These are phyloP conservation scores for Huntiella bhutanensis DNA, from an alignment of 2,329 filamentous ascomycete genomes.

Conservation along the genomic window DNA sequence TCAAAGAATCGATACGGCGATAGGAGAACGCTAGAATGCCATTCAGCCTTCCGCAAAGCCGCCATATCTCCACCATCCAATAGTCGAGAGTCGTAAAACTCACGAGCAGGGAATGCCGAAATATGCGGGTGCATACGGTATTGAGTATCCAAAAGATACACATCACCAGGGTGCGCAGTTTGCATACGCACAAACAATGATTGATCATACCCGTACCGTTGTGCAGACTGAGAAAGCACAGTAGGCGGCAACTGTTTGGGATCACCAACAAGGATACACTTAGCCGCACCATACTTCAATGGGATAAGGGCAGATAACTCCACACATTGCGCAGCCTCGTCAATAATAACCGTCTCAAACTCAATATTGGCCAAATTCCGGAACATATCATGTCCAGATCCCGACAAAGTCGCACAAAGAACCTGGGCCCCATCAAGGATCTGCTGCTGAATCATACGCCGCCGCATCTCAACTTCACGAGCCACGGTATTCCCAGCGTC, in stretches of 20 bases:
- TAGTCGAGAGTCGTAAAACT: constrained; percentile 81
- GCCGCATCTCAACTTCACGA: constrained; percentile 70
- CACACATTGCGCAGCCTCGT: constrained; percentile 95
- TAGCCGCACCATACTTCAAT: constrained; percentile 89
- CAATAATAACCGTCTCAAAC: constrained; percentile 96
- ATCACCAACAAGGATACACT: constrained; percentile 93
- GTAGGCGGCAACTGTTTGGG: constrained; percentile 94
- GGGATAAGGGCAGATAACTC: constrained; percentile 93
- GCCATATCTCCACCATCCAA: constrained; percentile 75
- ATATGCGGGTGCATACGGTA: constrained; percentile 99
- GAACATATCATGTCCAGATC: constrained; percentile 94
- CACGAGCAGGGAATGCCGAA: constrained; percentile 69
- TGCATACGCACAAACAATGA: constrained; percentile 98
- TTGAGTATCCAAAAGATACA: constrained; percentile 91
- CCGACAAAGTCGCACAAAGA: constrained; percentile 85
- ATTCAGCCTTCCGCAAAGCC: constrained; percentile 53
- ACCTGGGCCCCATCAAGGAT: constrained; percentile 83
- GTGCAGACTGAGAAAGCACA: constrained; percentile 82
- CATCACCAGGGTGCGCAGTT: constrained; percentile 66
- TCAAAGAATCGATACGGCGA: constrained; percentile 96
- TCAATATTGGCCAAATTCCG: constrained; percentile 81
- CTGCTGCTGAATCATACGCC: constrained; percentile 71
- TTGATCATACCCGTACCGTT: constrained; percentile 87
- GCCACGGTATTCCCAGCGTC: constrained; percentile 66
- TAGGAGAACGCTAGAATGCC: constrained; percentile 67